Percentiles rank a stretch among this genome's conserved stretches.
These are phyloP conservation scores for Aquanectria penicillioides DNA, from an alignment of 2,329 filamentous ascomycete species.

Conservation along the genomic window DNA sequence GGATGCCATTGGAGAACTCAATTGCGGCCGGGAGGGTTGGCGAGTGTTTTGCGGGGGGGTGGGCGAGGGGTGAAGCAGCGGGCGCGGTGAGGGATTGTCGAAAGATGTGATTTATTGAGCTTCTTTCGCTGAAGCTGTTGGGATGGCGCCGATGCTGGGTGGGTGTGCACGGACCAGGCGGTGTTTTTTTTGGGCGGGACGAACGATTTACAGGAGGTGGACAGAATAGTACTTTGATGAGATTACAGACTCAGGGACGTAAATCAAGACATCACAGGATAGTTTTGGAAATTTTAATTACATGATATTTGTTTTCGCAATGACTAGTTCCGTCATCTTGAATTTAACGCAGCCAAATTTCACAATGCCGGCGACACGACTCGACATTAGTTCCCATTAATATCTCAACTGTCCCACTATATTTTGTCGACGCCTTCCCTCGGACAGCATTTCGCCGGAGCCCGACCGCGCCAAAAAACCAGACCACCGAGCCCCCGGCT, in stretches of 20 bases:
- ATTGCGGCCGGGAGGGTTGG: conserved; percentile 36
- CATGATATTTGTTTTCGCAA: background rate
- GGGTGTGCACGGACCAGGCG: conserved; percentile 39
- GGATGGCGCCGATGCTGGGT: conserved; percentile 43
- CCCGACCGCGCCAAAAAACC: conserved; percentile 24
- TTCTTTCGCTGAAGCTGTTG: conserved; percentile 47
- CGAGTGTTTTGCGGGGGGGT: conserved; percentile 26
- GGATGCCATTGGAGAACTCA: conserved; percentile 67
- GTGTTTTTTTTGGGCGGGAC: conserved; percentile 47
- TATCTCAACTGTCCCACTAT: conserved; percentile 22
- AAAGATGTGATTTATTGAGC: conserved; percentile 33
- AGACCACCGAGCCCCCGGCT: background rate
- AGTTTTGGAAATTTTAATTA: background rate
- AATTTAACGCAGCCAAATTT: background rate
- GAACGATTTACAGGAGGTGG: conserved; percentile 3
- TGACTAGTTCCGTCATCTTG: no score
- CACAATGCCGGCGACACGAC: background rate
- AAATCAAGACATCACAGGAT: no score
- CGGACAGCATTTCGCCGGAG: conserved; percentile 32
- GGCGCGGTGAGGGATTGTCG: conserved; percentile 37
- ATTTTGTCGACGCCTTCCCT: conserved; percentile 25
- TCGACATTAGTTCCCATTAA: conserved; percentile 9
- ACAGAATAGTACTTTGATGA: no score
- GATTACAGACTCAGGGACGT: no score
- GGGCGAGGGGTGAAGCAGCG: conserved; percentile 28